Base-by-base conservation (phyloP, 371 early-diverging fungal genomes). In the Apophysomyces elegans region DNA sequence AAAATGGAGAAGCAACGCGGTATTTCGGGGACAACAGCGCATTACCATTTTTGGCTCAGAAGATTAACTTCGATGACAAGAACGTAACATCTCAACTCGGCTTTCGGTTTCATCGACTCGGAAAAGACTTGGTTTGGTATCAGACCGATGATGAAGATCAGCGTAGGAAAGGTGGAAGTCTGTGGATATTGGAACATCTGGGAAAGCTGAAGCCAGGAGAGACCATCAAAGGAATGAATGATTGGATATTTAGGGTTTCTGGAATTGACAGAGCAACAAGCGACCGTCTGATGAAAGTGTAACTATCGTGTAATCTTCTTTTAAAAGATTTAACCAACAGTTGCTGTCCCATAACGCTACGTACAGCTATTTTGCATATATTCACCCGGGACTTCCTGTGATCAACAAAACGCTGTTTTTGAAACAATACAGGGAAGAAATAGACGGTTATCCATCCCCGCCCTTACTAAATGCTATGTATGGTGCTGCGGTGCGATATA, bases 351-450 rank as follows among this genome's bases (percentile, higher is more conserved):
- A 26, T 26, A 26, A 26, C 2, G 32, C 32, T 26, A 26, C 32
- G 2, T 26, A 26, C 58, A 83, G 83, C 6, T 83, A 80, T 46
- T 83, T 83, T 64, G 73, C 76, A 1, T 80, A 83, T 66, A 83
- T 83, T 32, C 84, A 83, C 64, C 78, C 80, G 9, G 76, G 73
- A 0, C 56, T 83, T n/a, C 84, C 84, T 37, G 72, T 83, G 4
- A 59, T 83, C 43, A 83, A 83, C 70, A 83, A 83, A 45, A 21
- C 56, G 1, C 59, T 83, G 5, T 83, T 83, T 58, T 37, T 83
- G 50, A 76, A 75, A 37, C 84, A 83, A 62, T 83, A 83, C 54
- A 74, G 84, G 26, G 76, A 73, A 12, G 63, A 79, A 62, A 59
- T 69, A 12, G 70, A 60, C 13, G 77, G 73, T 44, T 82, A 74